Conservation (phyloP, 768 basidiomycete species). For the Dictyophora rubrovolvata region DNA sequence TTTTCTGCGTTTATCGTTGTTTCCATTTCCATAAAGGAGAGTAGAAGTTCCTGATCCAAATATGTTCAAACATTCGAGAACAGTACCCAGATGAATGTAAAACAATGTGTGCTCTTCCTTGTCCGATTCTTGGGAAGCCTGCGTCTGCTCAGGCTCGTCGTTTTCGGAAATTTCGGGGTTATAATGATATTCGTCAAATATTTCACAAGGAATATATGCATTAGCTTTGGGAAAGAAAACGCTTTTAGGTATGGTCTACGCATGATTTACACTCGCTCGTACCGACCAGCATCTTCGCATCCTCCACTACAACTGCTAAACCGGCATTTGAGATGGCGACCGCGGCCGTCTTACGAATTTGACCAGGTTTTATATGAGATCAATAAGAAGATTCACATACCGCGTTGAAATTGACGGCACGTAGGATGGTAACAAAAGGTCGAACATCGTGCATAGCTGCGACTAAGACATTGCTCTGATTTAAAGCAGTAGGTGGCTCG, state of each 20-base stretch:
- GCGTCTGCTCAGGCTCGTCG: constrained; percentile 13
- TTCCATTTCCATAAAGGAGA: constrained; percentile 19
- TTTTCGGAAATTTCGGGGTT: constrained; percentile 25
- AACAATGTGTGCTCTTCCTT: constrained; percentile 32
- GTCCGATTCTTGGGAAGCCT: constrained; percentile 18
- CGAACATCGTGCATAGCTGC: constrained; percentile 75
- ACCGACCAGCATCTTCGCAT: constrained; percentile 76
- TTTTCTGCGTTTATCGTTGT: constrained; percentile 29
- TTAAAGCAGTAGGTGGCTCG: neutral
- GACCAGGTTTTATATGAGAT: constrained; percentile 5
- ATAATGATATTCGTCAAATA: constrained; percentile 77
- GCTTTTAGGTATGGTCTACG: neutral
- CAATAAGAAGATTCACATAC: constrained; percentile 33
- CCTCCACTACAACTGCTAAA: constrained; percentile 74
- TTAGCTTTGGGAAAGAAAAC: constrained; percentile 43
- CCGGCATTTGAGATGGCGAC: constrained; percentile 62
- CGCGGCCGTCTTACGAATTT: constrained; percentile 54
- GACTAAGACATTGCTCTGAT: constrained; percentile 41
- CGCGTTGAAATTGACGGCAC: constrained; percentile 72
- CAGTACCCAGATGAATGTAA: constrained; percentile 72
- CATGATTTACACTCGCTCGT: constrained; percentile 7
- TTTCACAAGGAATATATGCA: constrained; percentile 66
- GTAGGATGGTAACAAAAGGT: constrained; percentile 65
- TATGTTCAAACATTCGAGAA: constrained; percentile 88
- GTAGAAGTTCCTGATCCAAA: constrained; percentile 56